Evolutionary conservation across 108 stramenopile species (phyloP), one percentile per base, ranked within the genome.

Genomic region (Nitzschia inconspicua): DNA sequence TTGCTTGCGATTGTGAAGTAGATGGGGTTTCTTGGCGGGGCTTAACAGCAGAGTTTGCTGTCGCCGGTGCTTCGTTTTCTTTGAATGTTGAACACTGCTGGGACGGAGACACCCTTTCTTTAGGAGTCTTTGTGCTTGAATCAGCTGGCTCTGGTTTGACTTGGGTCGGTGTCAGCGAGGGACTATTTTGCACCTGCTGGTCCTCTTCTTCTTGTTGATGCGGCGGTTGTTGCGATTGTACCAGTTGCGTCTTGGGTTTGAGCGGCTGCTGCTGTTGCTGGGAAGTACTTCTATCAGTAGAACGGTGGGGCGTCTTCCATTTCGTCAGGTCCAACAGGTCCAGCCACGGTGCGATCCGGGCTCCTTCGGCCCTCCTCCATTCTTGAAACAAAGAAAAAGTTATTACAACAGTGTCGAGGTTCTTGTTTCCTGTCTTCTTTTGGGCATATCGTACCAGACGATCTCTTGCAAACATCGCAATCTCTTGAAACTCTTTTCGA

Each of bases 311-410:
- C 29, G 69, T 50, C 51, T 80, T 78, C 91, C 91, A 93, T 44
- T 88, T 85, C 11, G 79, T 71, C 25, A 89, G 60, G 59, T 91
- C 77, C 7, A 95, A 59, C 25, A 95, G 64, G 51, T 93, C 89
- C 22, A 95, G 65, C 94, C 94, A 95, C 13, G 94, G 86, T 9
- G 81, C 87, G 35, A 88, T 52, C 31, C 73, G 66, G 47, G 68
- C 86, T 23, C 91, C 94, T 5, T 86, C 89, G 9, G 73, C 49
- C 14, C 82, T 83, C 58, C 88, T 83, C 94, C 94, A 95, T 24
- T 82, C 80, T 31, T 74, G 80, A 62, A 95, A 91, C 1, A 66
- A 54, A 16, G 74, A 71, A 63, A 85, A 90, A 8, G 84, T 68
- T 30, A 69, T 44, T 18, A 40, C 54, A 5, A 56, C 58, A 28